Conservation (phyloP, 2,329 filamentous ascomycete genomes). For the Penicillium concentricum region DNA sequence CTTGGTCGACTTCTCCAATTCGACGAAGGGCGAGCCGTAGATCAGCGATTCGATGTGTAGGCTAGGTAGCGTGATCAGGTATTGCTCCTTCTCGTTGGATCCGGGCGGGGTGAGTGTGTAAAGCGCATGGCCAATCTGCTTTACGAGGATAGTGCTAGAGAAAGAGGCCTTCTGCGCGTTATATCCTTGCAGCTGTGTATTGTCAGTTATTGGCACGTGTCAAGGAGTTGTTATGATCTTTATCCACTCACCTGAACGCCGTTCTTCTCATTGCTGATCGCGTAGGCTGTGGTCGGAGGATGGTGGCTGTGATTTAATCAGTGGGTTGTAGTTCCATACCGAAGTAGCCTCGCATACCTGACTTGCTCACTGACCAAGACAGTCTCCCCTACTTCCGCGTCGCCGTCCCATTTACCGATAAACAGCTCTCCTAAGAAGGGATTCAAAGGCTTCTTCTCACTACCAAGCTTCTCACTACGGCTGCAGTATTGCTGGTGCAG, state of each 20-base stretch:
- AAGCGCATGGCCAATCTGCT: conserved; percentile 87
- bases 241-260: conserved; percentile 59
- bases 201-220: not conserved
- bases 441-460: conserved; percentile 97
- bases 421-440: conserved; percentile 96
- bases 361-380: conserved; percentile 92
- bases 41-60: conserved; percentile 94
- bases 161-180: conserved; percentile 97
- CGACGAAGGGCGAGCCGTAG: conserved; percentile 72
- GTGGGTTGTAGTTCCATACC: not conserved
- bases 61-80: conserved; percentile 86
- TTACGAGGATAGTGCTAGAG: conserved; percentile 88
- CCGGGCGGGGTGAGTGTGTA: conserved; percentile 65
- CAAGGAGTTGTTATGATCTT: not conserved
- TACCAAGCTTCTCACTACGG: conserved; percentile 76
- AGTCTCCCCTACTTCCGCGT: conserved; percentile 67
- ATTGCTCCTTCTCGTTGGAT: conserved; percentile 62
- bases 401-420: conserved; percentile 83
- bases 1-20: conserved; percentile 80
- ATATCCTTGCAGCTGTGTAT: conserved; percentile 65
- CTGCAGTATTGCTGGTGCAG: conserved; percentile 80
- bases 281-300: conserved; percentile 91
- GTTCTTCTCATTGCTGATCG: conserved; percentile 80
- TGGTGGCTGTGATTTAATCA: conserved; percentile 63
- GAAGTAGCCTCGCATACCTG: conserved; percentile 46